These are phyloP conservation scores for Fraxinus dipetala DNA, from an alignment of 305 asterid species.

Conservation along the genomic window DNA sequence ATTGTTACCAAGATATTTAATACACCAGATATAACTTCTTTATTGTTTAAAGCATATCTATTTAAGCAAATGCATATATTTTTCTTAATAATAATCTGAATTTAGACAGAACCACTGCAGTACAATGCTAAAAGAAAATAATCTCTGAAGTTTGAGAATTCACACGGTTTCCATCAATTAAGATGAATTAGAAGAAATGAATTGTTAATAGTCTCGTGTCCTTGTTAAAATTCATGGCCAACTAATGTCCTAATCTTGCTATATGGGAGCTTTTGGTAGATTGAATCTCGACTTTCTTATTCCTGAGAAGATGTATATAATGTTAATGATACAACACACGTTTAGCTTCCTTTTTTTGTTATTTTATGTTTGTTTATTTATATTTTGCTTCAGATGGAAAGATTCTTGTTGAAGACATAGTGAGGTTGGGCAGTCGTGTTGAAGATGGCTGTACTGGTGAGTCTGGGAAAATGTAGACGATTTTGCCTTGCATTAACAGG, in stretches of 20 bases:
- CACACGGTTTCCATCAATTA: not conserved
- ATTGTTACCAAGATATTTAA: not conserved
- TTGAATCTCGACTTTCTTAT: not conserved
- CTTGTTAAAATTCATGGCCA: not conserved
- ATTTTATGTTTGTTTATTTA: not conserved
- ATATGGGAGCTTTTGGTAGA: not conserved
- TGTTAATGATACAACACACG: not conserved
- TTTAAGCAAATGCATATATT: not conserved
- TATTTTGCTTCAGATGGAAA: conserved; percentile 57
- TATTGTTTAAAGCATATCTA: not conserved
- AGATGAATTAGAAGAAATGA: not conserved
- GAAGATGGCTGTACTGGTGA: conserved; percentile 41
- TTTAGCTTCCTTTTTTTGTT: not conserved
- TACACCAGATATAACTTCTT: not conserved
- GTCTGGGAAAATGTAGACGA: conserved; percentile 32
- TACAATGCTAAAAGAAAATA: not conserved
- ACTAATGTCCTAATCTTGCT: conserved; percentile 2
- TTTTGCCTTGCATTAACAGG: not conserved
- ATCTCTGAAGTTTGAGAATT: not conserved
- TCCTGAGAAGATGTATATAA: conserved; percentile 7
- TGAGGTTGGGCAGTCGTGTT: conserved; percentile 64
- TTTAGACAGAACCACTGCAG: not conserved
- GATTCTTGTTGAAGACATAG: conserved; percentile 81
- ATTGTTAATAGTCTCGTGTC: not conserved
- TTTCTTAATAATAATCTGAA: not conserved